A percentile compares a stretch with the other conserved stretches of the same genome.
Evolutionary conservation across 768 basidiomycete genomes (phyloP).

Genomic region (Pleurotus sapidus): DNA sequence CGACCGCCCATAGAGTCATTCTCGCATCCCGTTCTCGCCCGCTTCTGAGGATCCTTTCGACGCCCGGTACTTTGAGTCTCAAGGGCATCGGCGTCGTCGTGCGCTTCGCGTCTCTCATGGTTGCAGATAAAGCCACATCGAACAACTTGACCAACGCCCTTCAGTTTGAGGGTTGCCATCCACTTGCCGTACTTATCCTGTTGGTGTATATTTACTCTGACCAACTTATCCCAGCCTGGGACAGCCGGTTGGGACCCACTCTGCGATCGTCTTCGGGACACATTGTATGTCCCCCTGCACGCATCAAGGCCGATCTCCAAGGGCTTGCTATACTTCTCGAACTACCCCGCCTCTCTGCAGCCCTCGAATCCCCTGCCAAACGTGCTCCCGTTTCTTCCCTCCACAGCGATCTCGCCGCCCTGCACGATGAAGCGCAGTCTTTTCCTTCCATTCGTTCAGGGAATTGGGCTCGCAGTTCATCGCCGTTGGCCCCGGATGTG

Average conservation of each 20-base stretch:
- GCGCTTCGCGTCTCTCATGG: neutral
- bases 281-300: constrained; percentile 38
- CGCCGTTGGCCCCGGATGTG: constrained; percentile 58
- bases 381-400: constrained; percentile 47
- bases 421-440: constrained; percentile 42
- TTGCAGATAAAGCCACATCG: neutral
- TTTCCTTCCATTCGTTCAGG: neutral
- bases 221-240: constrained; percentile 80
- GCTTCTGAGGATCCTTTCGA: neutral
- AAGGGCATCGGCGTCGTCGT: neutral
- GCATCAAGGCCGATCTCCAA: constrained; percentile 64
- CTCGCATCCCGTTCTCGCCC: constrained; percentile 53
- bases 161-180: constrained; percentile 50
- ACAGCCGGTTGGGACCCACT: constrained; percentile 55
- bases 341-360: constrained; percentile 49
- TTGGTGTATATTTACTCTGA: constrained; percentile 90
- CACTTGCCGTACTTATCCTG: constrained; percentile 70
- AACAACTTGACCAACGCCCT: neutral
- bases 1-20: constrained; percentile 67
- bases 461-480: constrained; percentile 9
- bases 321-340: constrained; percentile 55
- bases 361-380: constrained; percentile 63
- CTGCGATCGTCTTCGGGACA: constrained; percentile 37
- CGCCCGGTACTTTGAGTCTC: neutral
- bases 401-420: constrained; percentile 40